Evolutionary conservation across 441 rosid genomes (phyloP).

Genomic region (Breynia disticha): DNA sequence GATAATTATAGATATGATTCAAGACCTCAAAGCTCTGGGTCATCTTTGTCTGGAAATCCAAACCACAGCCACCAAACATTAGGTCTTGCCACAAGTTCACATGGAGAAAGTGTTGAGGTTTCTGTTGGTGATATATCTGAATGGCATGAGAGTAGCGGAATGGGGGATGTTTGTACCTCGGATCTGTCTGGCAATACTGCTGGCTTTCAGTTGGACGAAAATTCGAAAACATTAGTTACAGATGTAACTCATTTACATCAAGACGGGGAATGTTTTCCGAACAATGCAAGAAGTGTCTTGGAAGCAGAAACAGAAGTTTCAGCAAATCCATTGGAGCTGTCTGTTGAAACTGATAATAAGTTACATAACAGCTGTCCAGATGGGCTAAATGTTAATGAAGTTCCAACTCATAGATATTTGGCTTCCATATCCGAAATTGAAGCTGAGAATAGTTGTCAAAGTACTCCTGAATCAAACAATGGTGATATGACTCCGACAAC

Average conservation of each 20-base stretch:
- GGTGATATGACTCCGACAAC: slow-evolving; percentile 28
- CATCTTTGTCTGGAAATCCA: slow-evolving; percentile 53
- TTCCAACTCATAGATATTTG: slow-evolving; percentile 27
- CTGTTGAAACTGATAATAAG: slow-evolving; percentile 23
- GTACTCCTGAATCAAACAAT: slow-evolving; percentile 25
- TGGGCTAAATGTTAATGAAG: slow-evolving; percentile 32
- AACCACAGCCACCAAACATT: slow-evolving; percentile 36
- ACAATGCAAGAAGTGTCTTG: slow-evolving; percentile 24
- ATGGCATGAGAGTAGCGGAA: slow-evolving; percentile 22
- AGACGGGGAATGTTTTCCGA: slow-evolving; percentile 28
- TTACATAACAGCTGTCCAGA: slow-evolving; percentile 16
- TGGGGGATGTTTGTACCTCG: slow-evolving; percentile 32
- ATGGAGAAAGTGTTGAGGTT: slow-evolving; percentile 34
- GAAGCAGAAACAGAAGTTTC: slow-evolving; percentile 30
- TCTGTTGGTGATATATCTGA: slow-evolving; percentile 22
- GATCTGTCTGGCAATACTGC: slow-evolving; percentile 23
- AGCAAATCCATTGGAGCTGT: slow-evolving; percentile 24
- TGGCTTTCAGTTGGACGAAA: slow-evolving; percentile 28
- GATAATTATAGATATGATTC: slow-evolving; percentile 56
- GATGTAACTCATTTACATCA: slow-evolving; percentile 24
- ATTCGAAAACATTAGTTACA: slow-evolving; percentile 20
- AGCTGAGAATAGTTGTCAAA: slow-evolving; percentile 29
- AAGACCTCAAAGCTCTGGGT: slow-evolving; percentile 52
- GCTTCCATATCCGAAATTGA: slow-evolving; percentile 57
- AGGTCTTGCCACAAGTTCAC: slow-evolving; percentile 31